A percentile compares a stretch with the other conserved stretches of the same genome.
These are phyloP conservation scores for Aspergillus ibericus DNA, from an alignment of 2,329 filamentous ascomycete genomes.

Conservation along the genomic window DNA sequence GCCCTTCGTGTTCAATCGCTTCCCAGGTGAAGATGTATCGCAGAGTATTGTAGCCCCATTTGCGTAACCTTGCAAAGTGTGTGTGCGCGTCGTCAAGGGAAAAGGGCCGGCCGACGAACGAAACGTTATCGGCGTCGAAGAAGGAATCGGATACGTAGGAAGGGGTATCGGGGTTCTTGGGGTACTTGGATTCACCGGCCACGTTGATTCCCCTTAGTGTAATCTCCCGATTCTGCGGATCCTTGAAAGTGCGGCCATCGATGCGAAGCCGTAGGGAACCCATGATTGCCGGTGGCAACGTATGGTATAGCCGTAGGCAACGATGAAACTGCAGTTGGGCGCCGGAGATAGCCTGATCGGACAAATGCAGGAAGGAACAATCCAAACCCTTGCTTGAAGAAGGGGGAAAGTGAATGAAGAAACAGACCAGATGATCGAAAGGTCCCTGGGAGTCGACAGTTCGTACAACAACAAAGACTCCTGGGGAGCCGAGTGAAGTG, in stretches of 20 bases:
- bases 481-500: not conserved
- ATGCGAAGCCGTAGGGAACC: slow-evolving; percentile 74
- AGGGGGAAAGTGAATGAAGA: no score
- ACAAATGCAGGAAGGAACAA: not conserved
- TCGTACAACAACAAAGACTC: not conserved
- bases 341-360: not conserved
- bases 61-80: slow-evolving; percentile 82
- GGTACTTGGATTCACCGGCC: slow-evolving; percentile 86
- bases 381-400: not conserved
- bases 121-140: slow-evolving; percentile 89
- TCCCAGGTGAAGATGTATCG: slow-evolving; percentile 99
- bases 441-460: not conserved
- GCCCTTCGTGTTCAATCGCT: slow-evolving; percentile 90
- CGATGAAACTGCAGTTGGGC: not conserved
- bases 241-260: slow-evolving; percentile 81
- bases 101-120: slow-evolving; percentile 85
- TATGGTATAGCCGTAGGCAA: not conserved
- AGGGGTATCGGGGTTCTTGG: slow-evolving; percentile 74
- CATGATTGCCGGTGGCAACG: slow-evolving; percentile 54
- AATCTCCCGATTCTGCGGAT: slow-evolving; percentile 77
- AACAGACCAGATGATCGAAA: not conserved
- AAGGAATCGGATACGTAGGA: slow-evolving; percentile 78
- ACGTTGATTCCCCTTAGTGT: slow-evolving; percentile 92
- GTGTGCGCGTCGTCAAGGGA: slow-evolving; percentile 75
- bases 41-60: slow-evolving; percentile 94